These are phyloP conservation scores for Teratosphaeria viscida DNA, from an alignment of 2,329 filamentous ascomycete species.

Conservation along the genomic window DNA sequence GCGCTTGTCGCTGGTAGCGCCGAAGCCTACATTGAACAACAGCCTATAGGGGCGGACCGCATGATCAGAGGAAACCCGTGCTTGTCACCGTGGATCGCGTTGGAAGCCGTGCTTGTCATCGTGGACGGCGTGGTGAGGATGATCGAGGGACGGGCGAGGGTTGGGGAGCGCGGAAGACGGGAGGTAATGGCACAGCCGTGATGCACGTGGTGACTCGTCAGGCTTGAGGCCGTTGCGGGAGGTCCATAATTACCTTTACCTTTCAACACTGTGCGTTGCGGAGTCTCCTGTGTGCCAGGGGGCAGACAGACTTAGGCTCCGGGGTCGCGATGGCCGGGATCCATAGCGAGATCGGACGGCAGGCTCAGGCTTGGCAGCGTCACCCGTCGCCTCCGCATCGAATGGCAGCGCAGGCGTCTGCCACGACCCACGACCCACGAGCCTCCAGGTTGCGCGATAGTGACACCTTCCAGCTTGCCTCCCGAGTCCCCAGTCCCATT, in stretches of 20 bases:
- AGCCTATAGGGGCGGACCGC: not conserved
- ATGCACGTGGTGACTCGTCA: not conserved
- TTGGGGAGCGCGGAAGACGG: no score
- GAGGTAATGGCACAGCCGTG: not conserved
- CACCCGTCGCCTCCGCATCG: not conserved
- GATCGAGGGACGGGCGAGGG: not conserved
- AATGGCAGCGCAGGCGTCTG: not conserved
- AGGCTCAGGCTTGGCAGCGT: not conserved
- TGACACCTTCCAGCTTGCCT: no score
- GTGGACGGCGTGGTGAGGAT: not conserved
- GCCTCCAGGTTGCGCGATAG: no score
- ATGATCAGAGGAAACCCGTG: not conserved
- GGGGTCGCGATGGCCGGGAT: not conserved
- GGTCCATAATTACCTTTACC: no score
- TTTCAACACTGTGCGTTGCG: no score
- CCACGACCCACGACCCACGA: not conserved
- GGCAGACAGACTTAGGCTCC: not conserved
- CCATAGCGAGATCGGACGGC: not conserved
- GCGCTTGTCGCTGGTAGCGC: not conserved
- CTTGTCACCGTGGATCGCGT: not conserved
- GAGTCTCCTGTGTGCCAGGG: not conserved
- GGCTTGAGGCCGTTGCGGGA: no score
- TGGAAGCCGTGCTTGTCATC: not conserved
- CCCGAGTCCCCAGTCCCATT: no score
- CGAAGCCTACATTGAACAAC: not conserved